Evolutionary conservation across 495 filamentous ascomycete genomes (phyloP), one percentile per base, ranked within the genome.

Genomic region (Daldinia grandis): DNA sequence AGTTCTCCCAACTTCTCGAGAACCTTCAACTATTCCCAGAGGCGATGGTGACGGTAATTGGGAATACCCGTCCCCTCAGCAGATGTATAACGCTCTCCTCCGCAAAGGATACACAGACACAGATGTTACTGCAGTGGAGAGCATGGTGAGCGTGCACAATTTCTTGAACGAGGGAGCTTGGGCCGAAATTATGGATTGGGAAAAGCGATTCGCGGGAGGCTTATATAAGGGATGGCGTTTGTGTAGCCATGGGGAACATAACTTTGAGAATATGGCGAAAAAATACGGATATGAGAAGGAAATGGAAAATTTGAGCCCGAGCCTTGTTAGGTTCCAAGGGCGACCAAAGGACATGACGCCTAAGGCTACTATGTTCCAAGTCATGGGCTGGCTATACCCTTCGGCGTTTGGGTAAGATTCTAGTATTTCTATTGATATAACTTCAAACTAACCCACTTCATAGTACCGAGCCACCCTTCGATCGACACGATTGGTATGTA

Each of bases 1-100:
- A 10, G 80, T 84, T 35, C 88, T 98, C 0, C 91, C 92, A 0
- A 89, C 92, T 14, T 86, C 89, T 3, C 91, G 95, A 50, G 92
- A 96, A 76, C 77, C 84, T 9, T 95, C 92, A 17, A 90, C 94
- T 1, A 99, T 99, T 66, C 95, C 96, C 21, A 88, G 90, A 60
- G 94, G 92, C 68, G 87, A 90, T 72, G 86, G 84, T 40, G 82
- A 87, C 17, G 88, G 89, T 12, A 95, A 93, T 74, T 98, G 95
- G 95, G 96, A 98, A 78, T 98, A 98, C 76, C 96, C 95, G 0
- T 97, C 93, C 0, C 95, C 96, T 9, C 96, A 98, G 81, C 95
- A 98, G 78, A 98, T 98, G 95, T 98, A 98, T 82, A 99, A 98
- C 75, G 95, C 96, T 0, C 90, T 98, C 84, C 81, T 97, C 59